A percentile compares a stretch with the other conserved stretches of the same genome.
Evolutionary conservation across 495 filamentous ascomycete genomes (phyloP).

Genomic region (Chaetomium tenue): DNA sequence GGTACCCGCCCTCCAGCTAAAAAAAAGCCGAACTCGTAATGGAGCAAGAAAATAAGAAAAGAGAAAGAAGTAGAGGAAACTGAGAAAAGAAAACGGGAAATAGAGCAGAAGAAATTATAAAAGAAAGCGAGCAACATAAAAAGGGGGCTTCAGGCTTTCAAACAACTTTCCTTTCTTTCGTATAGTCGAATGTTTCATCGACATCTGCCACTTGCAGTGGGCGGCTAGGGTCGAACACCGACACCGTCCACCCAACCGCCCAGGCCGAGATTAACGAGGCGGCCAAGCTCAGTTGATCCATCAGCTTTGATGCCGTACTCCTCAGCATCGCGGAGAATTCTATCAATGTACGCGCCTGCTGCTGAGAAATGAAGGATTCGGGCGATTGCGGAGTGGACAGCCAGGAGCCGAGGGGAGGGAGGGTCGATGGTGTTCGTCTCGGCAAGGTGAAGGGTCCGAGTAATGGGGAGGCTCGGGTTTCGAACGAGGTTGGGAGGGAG

Average conservation of each 20-base stretch:
- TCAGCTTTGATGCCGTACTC: not conserved
- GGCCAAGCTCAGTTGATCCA: constrained; percentile 4
- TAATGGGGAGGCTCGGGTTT: not conserved
- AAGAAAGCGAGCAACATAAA: too few species aligned
- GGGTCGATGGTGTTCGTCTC: not conserved
- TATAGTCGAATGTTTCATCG: too few species aligned
- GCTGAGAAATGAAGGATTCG: not conserved
- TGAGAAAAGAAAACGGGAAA: too few species aligned
- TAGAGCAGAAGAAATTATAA: too few species aligned
- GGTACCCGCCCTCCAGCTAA: too few species aligned
- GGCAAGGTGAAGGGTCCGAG: not conserved
- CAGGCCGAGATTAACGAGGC: not conserved
- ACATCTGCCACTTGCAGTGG: too few species aligned
- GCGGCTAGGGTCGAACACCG: too few species aligned
- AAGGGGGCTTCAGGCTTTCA: too few species aligned
- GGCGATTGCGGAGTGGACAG: not conserved
- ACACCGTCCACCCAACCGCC: not conserved
- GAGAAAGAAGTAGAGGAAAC: too few species aligned
- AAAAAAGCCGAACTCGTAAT: too few species aligned
- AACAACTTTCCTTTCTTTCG: too few species aligned
- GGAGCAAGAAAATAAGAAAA: too few species aligned
- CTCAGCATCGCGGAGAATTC: not conserved
- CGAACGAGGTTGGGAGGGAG: not conserved
- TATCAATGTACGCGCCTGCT: not conserved
- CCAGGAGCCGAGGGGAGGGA: not conserved